Base-by-base conservation (phyloP, 495 filamentous ascomycete genomes). In the Margaritispora aquatica region DNA sequence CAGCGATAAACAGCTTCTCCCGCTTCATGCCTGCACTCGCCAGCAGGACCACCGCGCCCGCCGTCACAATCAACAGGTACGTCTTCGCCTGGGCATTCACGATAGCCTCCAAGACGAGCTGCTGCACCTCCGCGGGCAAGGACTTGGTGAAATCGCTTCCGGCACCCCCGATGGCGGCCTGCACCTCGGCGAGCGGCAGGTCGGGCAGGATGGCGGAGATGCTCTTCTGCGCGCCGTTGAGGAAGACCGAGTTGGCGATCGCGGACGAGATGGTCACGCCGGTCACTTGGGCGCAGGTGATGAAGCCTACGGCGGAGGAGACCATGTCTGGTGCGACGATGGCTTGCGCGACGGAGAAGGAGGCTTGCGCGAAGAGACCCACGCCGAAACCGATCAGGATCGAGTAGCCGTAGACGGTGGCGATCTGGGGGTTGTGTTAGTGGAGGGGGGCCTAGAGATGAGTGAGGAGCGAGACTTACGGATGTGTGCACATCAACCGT, bases 161-260 rank as follows among this genome's bases (percentile, higher is more conserved):
- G 1, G 74, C 69, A 1, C 83, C 83, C 0, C 75, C 70, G 51
- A 84, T 73, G 0, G 78, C 77, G 1, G 60, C 69, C n/a, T 73
- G 71, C 13, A 84, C 74, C 4, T 74, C 68, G 4, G 60, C 63
- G 0, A 44, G 26, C 0, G 74, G 64, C 7, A 70, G 49, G 21
- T 64, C 51, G 0, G 79, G 76, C 5, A 84, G 63, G 24, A 75
- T 63, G 0, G 23, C 58, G 0, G 57, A 13, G 20, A 80, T 67
- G 21, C 68, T 68, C 8, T 60, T 63, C 22, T 69, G 54, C 1
- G 69, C 68, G 15, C 68, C 66, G 53, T 81, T 82, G 47, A 84
- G 68, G 68, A 82, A 86, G 2, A 86, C 73, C 5, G 75, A 68
- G 9, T 81, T 81, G 9, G 81, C 80, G 21, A 88, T 81, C 0